These are phyloP conservation scores for Diplodia intermedia DNA, from an alignment of 2,329 filamentous ascomycete species.

Conservation along the genomic window DNA sequence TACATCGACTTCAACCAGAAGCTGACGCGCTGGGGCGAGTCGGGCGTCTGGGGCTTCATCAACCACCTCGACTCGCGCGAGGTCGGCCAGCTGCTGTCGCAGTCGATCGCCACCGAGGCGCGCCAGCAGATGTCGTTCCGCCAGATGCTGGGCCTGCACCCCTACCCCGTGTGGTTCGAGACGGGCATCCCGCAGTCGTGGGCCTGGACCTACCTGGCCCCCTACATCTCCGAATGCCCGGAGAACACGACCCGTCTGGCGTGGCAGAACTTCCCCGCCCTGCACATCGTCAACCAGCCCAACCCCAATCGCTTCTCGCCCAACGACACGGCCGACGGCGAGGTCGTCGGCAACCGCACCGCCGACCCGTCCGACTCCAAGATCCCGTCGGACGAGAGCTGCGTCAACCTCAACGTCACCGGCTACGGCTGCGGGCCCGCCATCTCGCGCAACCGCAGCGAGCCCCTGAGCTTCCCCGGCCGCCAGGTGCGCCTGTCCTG, in stretches of 20 bases:
- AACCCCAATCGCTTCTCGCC: conserved; percentile 73
- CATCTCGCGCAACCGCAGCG: conserved; percentile 72
- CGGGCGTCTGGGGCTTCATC: conserved; percentile 81
- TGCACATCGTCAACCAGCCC: conserved; percentile 76
- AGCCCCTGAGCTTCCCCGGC: conserved; percentile 76
- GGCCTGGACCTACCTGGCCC: conserved; percentile 82
- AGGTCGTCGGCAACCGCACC: conserved; percentile 67
- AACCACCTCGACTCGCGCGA: conserved; percentile 78
- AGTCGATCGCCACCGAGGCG: conserved; percentile 79
- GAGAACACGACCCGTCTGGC: conserved; percentile 73
- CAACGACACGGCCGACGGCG: conserved; percentile 66
- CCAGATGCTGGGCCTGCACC: conserved; percentile 79
- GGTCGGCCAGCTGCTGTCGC: conserved; percentile 73
- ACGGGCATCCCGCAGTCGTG: conserved; percentile 81
- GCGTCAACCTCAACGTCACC: conserved; percentile 62
- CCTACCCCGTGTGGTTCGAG: conserved; percentile 85
- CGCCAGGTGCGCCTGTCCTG: conserved; percentile 74
- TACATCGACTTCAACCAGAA: conserved; percentile 86
- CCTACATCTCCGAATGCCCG: conserved; percentile 80
- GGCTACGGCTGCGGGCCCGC: conserved; percentile 67
- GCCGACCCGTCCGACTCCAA: conserved; percentile 60
- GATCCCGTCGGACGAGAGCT: conserved; percentile 58
- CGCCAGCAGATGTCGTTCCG: conserved; percentile 86
- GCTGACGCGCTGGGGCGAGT: conserved; percentile 80
- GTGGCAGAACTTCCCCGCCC: conserved; percentile 83